Base-by-base conservation (phyloP, 257 asterid species). In the Solanum medicagineum region DNA sequence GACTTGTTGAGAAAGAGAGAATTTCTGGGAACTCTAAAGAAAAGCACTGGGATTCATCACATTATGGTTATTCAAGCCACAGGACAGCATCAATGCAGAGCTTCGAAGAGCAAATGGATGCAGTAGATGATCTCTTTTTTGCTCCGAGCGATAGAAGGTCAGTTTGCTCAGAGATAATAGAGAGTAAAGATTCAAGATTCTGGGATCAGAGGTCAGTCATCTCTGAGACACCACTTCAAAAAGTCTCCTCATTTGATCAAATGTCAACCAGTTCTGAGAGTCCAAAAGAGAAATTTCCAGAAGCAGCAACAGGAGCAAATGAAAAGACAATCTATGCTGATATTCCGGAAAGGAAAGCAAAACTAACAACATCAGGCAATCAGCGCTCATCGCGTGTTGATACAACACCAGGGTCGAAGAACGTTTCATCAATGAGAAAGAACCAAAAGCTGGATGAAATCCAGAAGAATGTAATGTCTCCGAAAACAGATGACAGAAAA, bases 121-220 rank as follows among this genome's bases (percentile, higher is more conserved):
- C 91, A 44, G 92, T 92, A 86, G 98, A 95, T 89, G 98, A 94
- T 89, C 89, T 94, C 19, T 93, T 95, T 88, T 89, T 87, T 7
- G 90, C 81, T 45, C 92, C 93, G 2, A 87, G 90, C 65, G 98
- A 94, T 69, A 88, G 88, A 40, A 90, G 95, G 80, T 92, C 96
- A 3, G 92, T 91, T 82, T 93, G 93, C 68, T 95, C 86, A 6
- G 86, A 84, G 66, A 69, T 84, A n/a, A 84, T 84, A 10, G 86
- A 84, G 81, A 69, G 81, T 40, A 69, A 69, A 49, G 71, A 70
- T 29, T 15, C 80, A 60, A 75, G 86, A 54, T 84, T 51, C 80
- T 54, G 55, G 32, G 86, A 84, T 84, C 86, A 84, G 53, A 69
- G 86, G 17, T 8, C 86, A 51, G 86, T 20, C 24, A 53, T 69